phyloP scores from a whole-genome alignment of 176 grass and related monocot genomes.

The Zea luxurians region DNA sequence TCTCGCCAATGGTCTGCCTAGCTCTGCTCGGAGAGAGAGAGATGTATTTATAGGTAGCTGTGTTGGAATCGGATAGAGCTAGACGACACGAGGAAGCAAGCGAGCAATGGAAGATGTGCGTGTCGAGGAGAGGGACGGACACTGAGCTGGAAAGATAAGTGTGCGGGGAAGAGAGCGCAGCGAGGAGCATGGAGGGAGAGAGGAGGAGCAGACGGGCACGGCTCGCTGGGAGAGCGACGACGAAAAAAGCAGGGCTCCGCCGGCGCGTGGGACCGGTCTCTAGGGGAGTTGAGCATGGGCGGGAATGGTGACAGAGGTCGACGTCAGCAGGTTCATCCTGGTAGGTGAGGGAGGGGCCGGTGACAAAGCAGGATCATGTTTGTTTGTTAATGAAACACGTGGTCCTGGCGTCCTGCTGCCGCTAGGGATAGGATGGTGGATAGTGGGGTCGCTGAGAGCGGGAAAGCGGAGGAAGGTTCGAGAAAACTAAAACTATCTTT shows the following conservation, averaged over 20 bases:
- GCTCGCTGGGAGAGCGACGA: constrained; percentile 32
- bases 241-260: neutral
- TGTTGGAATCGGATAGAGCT: constrained; percentile 15
- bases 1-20: neutral
- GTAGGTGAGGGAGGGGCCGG: neutral
- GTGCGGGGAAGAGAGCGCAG: neutral
- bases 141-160: constrained; percentile 48
- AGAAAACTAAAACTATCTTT: too few relatives aligned
- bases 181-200: neutral
- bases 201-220: constrained; percentile 45
- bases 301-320: neutral
- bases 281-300: neutral
- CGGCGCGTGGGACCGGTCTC: neutral
- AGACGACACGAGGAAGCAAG: constrained; percentile 16
- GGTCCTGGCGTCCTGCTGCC: neutral
- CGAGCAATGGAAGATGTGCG: neutral
- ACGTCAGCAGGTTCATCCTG: neutral
- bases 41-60: constrained; percentile 3
- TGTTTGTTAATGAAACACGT: neutral
- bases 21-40: neutral
- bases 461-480: too few relatives aligned
- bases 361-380: neutral
- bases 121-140: neutral
- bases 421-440: neutral
- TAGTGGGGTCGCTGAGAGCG: too few relatives aligned